A percentile compares a stretch with the other conserved stretches of the same genome.
Evolutionary conservation across 1,284 basidiomycete genomes (phyloP).

Genomic region (Papiliotrema flavescens): DNA sequence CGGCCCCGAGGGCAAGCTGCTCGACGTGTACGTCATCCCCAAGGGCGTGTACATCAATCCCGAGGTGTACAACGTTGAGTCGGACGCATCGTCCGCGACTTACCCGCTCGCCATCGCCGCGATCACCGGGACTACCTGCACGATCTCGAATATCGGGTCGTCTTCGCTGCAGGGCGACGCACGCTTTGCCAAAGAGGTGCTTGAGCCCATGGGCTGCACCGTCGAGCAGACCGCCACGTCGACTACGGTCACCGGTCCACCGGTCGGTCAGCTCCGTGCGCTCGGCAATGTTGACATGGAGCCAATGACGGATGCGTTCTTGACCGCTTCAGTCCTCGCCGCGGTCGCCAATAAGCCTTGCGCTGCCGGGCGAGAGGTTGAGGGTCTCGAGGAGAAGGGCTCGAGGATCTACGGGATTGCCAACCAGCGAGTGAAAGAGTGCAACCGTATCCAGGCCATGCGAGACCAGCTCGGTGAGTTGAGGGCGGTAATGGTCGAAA

Average conservation of each 20-base stretch:
- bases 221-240: constrained; percentile 83
- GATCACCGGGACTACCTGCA: constrained; percentile 91
- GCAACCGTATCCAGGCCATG: constrained; percentile 95
- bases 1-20: constrained; percentile 61
- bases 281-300: constrained; percentile 95
- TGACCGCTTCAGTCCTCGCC: constrained; percentile 87
- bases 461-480: constrained; percentile 81
- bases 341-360: constrained; percentile 69
- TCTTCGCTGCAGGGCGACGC: constrained; percentile 93
- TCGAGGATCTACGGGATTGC: constrained; percentile 93
- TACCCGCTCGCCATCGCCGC: constrained; percentile 97
- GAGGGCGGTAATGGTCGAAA: background rate
- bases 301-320: constrained; percentile 99
- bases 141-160: constrained; percentile 86
- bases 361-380: constrained; percentile 40
- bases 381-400: constrained; percentile 49
- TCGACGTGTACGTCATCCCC: constrained; percentile 87
- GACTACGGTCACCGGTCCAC: constrained; percentile 91
- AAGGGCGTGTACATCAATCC: constrained; percentile 77
- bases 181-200: constrained; percentile 85
- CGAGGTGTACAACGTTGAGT: constrained; percentile 81
- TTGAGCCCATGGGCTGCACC: constrained; percentile 90
- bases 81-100: constrained; percentile 91
- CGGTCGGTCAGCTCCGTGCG: constrained; percentile 72
- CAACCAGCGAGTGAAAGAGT: constrained; percentile 98